A percentile compares a stretch with the other conserved stretches of the same genome.
Evolutionary conservation across 768 basidiomycete species (phyloP).

Genomic region (Leccinum uliginosum): DNA sequence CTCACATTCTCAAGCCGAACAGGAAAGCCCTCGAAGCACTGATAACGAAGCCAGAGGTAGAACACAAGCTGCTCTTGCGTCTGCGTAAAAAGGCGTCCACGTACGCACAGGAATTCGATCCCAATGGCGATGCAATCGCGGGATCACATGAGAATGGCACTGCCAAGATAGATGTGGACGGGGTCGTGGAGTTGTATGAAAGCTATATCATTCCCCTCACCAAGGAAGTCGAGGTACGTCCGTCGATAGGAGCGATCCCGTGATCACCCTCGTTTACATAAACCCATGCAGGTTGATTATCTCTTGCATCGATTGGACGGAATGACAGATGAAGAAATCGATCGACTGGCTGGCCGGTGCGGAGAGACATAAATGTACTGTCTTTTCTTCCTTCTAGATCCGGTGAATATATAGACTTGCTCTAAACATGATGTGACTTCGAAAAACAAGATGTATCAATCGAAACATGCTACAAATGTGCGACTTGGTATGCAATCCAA

Average conservation of each 20-base stretch:
- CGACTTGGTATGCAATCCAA: slow-evolving; percentile 20
- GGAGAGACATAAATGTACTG: slow-evolving; percentile 8
- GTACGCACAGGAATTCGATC: slow-evolving; percentile 79
- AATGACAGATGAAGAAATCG: slow-evolving; percentile 75
- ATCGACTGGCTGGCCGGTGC: slow-evolving; percentile 40
- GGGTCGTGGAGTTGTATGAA: slow-evolving; percentile 90
- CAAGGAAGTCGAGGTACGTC: slow-evolving; percentile 91
- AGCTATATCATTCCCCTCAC: slow-evolving; percentile 96
- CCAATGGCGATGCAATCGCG: slow-evolving; percentile 52
- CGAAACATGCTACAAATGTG: slow-evolving; percentile 22
- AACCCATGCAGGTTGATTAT: slow-evolving; percentile 76
- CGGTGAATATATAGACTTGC: slow-evolving; percentile 7
- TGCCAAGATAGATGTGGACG: slow-evolving; percentile 85
- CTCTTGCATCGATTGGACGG: slow-evolving; percentile 88
- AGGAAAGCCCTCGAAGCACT: slow-evolving; percentile 72
- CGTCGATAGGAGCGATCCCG: slow-evolving; percentile 18
- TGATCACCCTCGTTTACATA: not conserved
- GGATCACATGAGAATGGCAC: slow-evolving; percentile 30
- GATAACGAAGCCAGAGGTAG: slow-evolving; percentile 98
- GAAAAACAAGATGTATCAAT: slow-evolving; percentile 20
- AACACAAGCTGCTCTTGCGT: slow-evolving; percentile 75
- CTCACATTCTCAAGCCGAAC: slow-evolving; percentile 83
- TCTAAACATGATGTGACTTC: not conserved
- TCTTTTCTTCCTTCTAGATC: slow-evolving; percentile 1
- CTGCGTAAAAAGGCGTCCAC: slow-evolving; percentile 79